A percentile compares a stretch with the other conserved stretches of the same genome.
phyloP scores from a whole-genome alignment of 345 rosid species.

The Bruguiera gymnorhiza region DNA sequence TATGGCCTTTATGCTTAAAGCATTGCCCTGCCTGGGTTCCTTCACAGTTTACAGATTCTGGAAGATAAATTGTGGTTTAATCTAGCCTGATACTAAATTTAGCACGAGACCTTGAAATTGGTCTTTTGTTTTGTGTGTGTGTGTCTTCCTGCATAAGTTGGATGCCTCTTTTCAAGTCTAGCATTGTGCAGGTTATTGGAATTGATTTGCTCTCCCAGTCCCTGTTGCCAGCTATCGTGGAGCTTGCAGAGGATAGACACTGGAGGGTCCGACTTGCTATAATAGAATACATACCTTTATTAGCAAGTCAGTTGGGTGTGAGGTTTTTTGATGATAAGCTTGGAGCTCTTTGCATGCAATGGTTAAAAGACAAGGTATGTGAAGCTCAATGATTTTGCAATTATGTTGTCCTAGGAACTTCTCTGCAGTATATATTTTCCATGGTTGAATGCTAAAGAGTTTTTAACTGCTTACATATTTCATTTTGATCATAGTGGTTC shows the following conservation, averaged over 20 bases:
- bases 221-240: conserved; percentile 89
- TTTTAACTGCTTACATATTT: background rate
- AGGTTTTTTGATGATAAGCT: conserved; percentile 91
- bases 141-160: too few species aligned
- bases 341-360: conserved; percentile 92
- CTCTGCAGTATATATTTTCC: background rate
- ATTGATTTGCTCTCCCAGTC: conserved; percentile 92
- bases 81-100: too few species aligned
- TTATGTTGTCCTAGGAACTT: background rate
- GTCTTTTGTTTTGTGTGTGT: too few species aligned
- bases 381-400: background rate
- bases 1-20: too few species aligned
- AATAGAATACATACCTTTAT: conserved; percentile 87
- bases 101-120: too few species aligned
- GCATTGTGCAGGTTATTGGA: conserved; percentile 69
- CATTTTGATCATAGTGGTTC: background rate
- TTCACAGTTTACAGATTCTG: too few species aligned
- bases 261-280: conserved; percentile 97
- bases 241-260: conserved; percentile 96
- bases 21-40: too few species aligned
- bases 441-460: background rate
- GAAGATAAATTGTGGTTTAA: too few species aligned
- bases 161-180: background rate
- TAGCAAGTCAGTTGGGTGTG: conserved; percentile 93
- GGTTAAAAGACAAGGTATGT: conserved; percentile 90